Percentiles rank a stretch among this genome's conserved stretches.
These are phyloP conservation scores for Xylariaceae sp. DNA, from an alignment of 2,329 filamentous ascomycete genomes.

Conservation along the genomic window DNA sequence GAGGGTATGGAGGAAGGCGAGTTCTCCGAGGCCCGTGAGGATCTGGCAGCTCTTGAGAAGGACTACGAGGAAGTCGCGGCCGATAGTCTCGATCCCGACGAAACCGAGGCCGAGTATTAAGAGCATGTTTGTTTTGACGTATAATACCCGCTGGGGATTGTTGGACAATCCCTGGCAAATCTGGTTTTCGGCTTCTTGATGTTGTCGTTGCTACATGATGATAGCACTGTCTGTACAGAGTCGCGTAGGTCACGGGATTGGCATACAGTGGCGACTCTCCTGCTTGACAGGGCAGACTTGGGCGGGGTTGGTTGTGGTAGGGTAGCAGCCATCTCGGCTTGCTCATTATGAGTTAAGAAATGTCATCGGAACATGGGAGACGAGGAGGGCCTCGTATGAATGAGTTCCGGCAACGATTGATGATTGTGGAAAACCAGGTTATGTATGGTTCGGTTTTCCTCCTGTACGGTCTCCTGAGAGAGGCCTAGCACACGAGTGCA, in stretches of 20 bases:
- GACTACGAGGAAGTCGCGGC: conserved; percentile 81
- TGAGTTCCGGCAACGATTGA: background rate
- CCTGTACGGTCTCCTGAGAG: background rate
- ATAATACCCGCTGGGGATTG: conserved; percentile 28
- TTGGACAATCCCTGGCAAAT: conserved; percentile 14
- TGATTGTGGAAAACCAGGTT: conserved; percentile 1
- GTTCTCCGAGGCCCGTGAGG: conserved; percentile 82
- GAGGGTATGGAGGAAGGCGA: conserved; percentile 92
- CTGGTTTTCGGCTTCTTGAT: conserved; percentile 14
- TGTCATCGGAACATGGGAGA: background rate
- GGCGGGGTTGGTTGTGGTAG: conserved; percentile 11
- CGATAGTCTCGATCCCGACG: conserved; percentile 62
- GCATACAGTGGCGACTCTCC: conserved; percentile 2
- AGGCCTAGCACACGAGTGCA: background rate
- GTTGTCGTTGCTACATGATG: conserved; percentile 11
- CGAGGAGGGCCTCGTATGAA: conserved; percentile 3
- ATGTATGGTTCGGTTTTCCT: background rate
- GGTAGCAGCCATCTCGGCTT: background rate
- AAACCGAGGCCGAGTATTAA: conserved; percentile 76
- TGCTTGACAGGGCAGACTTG: conserved; percentile 12
- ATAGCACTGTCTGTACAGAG: conserved; percentile 17
- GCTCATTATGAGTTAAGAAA: background rate
- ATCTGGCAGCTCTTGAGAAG: conserved; percentile 78
- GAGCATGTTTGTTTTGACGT: conserved; percentile 23
- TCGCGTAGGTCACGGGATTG: conserved; percentile 12